Conservation (phyloP, 148 eudicot genomes). For the Suaeda aralocaspica region DNA sequence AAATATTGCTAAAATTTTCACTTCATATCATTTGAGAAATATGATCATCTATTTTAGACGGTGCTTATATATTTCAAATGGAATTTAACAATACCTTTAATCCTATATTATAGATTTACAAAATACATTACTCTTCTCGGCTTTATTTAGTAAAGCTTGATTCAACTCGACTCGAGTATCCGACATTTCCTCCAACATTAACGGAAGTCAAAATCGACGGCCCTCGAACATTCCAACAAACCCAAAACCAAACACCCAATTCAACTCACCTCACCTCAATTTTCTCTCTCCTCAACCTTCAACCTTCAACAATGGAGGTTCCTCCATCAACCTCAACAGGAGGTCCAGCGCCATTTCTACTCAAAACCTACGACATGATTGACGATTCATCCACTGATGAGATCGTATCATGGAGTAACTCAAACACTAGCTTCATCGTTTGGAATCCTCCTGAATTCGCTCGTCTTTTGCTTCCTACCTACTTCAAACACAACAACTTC, state of each 20-base stretch:
- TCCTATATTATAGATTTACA: too few relatives aligned
- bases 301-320: constrained; percentile 40
- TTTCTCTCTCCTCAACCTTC: constrained; percentile 6
- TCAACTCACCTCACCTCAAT: background rate
- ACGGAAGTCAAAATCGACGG: background rate
- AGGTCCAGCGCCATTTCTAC: constrained; percentile 86
- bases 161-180: too few relatives aligned
- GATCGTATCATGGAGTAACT: constrained; percentile 71
- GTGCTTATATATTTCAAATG: too few relatives aligned
- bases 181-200: background rate
- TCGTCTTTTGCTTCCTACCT: constrained; percentile 60
- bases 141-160: too few relatives aligned
- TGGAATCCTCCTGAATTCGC: constrained; percentile 90
- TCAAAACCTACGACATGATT: constrained; percentile 88
- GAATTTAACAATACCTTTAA: too few relatives aligned
- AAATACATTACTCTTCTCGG: too few relatives aligned
- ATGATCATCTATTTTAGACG: too few relatives aligned
- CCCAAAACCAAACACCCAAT: background rate
- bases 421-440: constrained; percentile 59
- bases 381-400: constrained; percentile 63
- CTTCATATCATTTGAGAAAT: too few relatives aligned
- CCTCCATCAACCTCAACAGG: constrained; percentile 37
- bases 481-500: constrained; percentile 85
- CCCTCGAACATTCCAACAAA: background rate
- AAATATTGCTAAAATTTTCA: too few relatives aligned